These are phyloP conservation scores for Prosopis cineraria DNA, from an alignment of 306 rosid species.

Conservation along the genomic window DNA sequence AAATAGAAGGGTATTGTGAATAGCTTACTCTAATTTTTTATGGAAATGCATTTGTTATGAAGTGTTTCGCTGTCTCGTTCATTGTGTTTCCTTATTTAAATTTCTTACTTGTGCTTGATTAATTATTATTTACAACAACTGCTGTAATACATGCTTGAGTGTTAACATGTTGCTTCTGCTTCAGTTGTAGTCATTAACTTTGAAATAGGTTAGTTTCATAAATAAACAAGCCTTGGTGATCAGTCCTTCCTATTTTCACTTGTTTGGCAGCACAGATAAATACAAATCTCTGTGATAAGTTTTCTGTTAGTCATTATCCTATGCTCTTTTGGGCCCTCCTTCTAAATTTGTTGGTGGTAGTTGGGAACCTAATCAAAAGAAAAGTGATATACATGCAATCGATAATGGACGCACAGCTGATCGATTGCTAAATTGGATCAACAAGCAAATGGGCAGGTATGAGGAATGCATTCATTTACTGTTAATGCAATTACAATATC, in stretches of 20 bases:
- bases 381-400: conserved; percentile 62
- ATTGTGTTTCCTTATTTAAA: not conserved
- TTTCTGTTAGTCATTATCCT: conserved; percentile 89
- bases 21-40: too few species aligned
- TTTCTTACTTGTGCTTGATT: not conserved
- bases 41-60: too few species aligned
- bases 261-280: conserved; percentile 97
- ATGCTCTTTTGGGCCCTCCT: conserved; percentile 94
- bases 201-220: not conserved
- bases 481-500: conserved; percentile 5
- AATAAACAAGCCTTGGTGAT: conserved; percentile 45
- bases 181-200: too few species aligned
- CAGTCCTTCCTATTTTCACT: conserved; percentile 48
- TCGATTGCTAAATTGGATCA: conserved; percentile 82
- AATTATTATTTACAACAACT: not conserved
- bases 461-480: conserved; percentile 39
- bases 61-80: not conserved
- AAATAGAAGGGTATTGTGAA: too few species aligned
- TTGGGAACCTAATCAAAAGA: conserved; percentile 78
- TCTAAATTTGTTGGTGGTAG: conserved; percentile 73
- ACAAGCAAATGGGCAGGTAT: conserved; percentile 86
- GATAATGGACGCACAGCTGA: conserved; percentile 80
- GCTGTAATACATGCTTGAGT: not conserved
- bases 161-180: not conserved
- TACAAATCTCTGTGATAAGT: conserved; percentile 88